phyloP scores from a whole-genome alignment of 1,139 yeast species.

The Scheffersomyces cryptocercus region DNA sequence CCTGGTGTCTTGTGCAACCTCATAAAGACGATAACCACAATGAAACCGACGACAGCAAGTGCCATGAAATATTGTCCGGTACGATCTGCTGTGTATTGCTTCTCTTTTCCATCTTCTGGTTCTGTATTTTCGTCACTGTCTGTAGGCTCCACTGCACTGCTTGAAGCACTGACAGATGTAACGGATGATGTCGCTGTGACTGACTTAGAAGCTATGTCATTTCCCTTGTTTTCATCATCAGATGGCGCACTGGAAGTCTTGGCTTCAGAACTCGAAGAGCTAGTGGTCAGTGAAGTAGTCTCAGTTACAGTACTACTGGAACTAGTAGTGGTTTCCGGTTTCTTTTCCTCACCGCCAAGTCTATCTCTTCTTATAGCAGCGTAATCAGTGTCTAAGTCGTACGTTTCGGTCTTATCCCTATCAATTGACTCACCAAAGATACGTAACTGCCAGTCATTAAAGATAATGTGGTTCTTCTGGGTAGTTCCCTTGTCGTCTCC shows the following conservation, averaged over 20 bases:
- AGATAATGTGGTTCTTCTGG: slow-evolving; percentile 39
- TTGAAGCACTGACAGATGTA: not conserved
- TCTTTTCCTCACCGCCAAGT: slow-evolving; percentile 11
- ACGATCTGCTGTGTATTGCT: slow-evolving; percentile 35
- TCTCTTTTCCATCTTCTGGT: slow-evolving; percentile 28
- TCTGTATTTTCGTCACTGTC: slow-evolving; percentile 13
- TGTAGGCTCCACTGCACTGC: slow-evolving; percentile 1
- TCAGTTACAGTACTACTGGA: slow-evolving; percentile 2
- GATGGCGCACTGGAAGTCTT: not conserved
- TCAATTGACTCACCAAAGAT: slow-evolving; percentile 81
- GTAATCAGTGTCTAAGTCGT: slow-evolving; percentile 42
- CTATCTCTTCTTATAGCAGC: slow-evolving; percentile 39
- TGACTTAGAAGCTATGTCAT: not conserved
- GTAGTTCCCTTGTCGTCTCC: slow-evolving; percentile 19
- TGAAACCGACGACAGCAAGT: slow-evolving; percentile 60
- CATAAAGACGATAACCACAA: slow-evolving; percentile 54
- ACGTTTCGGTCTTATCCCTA: slow-evolving; percentile 55
- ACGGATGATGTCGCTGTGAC: slow-evolving; percentile 1
- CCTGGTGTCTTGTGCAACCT: slow-evolving; percentile 53
- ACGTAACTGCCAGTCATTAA: slow-evolving; percentile 73
- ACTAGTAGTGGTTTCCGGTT: slow-evolving; percentile 3
- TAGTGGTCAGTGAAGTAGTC: slow-evolving; percentile 1
- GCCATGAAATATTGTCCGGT: slow-evolving; percentile 62
- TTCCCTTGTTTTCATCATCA: not conserved
- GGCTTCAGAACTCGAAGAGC: not conserved